A percentile compares a stretch with the other conserved stretches of the same genome.
phyloP scores from a whole-genome alignment of 306 rosid genomes.

The Calophaca sinica region DNA sequence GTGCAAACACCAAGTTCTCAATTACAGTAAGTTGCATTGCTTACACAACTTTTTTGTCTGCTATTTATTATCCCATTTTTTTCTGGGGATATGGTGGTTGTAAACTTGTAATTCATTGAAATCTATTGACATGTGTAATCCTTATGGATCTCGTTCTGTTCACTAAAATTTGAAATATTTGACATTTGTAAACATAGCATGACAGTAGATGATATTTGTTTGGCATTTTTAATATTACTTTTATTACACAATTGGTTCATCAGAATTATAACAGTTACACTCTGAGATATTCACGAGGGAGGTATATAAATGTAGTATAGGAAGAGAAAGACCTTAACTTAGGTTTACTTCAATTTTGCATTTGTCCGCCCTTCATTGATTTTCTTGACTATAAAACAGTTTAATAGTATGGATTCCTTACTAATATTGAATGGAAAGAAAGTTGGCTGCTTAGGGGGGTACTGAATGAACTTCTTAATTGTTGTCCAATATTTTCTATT shows the following conservation, averaged over 20 bases:
- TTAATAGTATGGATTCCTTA: conserved; percentile 1
- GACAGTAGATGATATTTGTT: conserved; percentile 7
- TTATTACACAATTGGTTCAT: background rate
- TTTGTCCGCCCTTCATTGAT: background rate
- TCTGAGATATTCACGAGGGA: background rate
- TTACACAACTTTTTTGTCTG: background rate
- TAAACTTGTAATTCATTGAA: background rate
- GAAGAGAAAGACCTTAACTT: background rate
- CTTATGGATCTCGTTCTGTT: conserved; percentile 6
- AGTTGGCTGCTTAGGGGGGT: conserved; percentile 28
- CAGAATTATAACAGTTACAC: background rate
- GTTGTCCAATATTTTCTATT: background rate
- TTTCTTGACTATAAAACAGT: conserved; percentile 2
- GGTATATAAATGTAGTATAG: background rate
- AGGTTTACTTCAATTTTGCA: background rate
- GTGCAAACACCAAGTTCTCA: conserved; percentile 67
- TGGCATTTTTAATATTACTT: conserved; percentile 11
- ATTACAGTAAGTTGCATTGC: conserved; percentile 67
- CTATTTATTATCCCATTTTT: background rate
- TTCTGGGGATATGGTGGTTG: background rate
- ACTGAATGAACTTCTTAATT: conserved; percentile 1
- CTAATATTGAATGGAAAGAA: background rate
- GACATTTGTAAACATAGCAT: conserved; percentile 3
- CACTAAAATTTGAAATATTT: background rate
- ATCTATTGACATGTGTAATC: conserved; percentile 3